A percentile compares a stretch with the other conserved stretches of the same genome.
Conservation (phyloP, 176 grass and related monocot species). For the Hordeum marinum region DNA sequence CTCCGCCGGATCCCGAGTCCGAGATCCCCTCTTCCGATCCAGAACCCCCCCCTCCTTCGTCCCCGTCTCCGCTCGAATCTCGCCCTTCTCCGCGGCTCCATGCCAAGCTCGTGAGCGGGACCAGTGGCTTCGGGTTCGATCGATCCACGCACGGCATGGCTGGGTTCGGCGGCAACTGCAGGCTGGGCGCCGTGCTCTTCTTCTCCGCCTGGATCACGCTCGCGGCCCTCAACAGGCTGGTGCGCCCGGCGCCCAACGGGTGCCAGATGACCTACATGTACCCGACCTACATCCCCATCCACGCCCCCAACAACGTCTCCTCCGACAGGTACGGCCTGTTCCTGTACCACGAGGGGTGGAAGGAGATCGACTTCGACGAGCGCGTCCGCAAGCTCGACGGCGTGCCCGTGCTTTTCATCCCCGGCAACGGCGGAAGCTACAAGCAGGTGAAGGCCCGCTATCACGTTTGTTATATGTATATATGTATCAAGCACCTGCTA, state of each 20-base stretch:
- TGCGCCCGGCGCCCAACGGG: constrained; percentile 74
- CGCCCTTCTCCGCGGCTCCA: background rate
- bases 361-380: constrained; percentile 80
- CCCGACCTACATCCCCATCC: constrained; percentile 88
- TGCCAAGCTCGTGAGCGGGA: background rate
- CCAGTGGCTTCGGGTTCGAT: background rate
- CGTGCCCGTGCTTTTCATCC: constrained; percentile 85
- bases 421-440: constrained; percentile 96
- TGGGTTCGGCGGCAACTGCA: constrained; percentile 54
- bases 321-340: constrained; percentile 82
- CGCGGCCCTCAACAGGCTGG: constrained; percentile 53
- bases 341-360: constrained; percentile 97
- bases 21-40: constrained; percentile 19
- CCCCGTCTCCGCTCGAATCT: background rate
- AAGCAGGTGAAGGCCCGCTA: constrained; percentile 50
- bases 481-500: background rate
- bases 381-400: constrained; percentile 65
- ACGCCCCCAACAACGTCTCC: constrained; percentile 64
- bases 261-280: constrained; percentile 99
- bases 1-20: background rate
- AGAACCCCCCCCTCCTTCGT: background rate
- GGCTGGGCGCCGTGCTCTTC: constrained; percentile 41
- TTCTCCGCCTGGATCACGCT: constrained; percentile 54
- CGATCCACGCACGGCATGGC: constrained; percentile 32
- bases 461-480: background rate